phyloP scores from a whole-genome alignment of 495 filamentous ascomycete species.

The Penicillium arizonense region DNA sequence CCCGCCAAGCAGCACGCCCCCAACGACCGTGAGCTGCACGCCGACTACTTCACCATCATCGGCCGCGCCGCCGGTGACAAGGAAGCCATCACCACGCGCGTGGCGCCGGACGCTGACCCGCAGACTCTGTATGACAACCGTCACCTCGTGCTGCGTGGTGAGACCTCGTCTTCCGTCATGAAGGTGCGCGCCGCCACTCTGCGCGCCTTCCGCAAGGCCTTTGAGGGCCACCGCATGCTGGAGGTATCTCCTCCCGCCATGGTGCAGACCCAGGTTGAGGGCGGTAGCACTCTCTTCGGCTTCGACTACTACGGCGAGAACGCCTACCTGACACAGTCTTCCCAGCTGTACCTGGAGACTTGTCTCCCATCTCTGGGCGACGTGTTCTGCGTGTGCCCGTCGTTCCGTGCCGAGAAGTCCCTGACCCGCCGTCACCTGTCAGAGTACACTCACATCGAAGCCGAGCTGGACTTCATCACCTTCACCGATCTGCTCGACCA shows the following conservation, averaged over 20 bases:
- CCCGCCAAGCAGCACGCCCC: slow-evolving; percentile 78
- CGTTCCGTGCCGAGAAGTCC: slow-evolving; percentile 96
- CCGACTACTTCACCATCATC: slow-evolving; percentile 87
- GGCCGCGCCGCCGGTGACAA: slow-evolving; percentile 83
- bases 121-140: slow-evolving; percentile 83
- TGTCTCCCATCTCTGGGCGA: slow-evolving; percentile 86
- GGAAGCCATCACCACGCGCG: slow-evolving; percentile 91
- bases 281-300: slow-evolving; percentile 89
- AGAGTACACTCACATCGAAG: slow-evolving; percentile 97
- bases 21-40: slow-evolving; percentile 87
- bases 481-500: slow-evolving; percentile 92
- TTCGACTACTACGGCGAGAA: slow-evolving; percentile 93
- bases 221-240: slow-evolving; percentile 70
- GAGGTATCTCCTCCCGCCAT: slow-evolving; percentile 94
- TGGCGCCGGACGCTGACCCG: slow-evolving; percentile 75
- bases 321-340: slow-evolving; percentile 95
- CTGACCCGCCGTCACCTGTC: slow-evolving; percentile 91
- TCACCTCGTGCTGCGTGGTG: slow-evolving; percentile 88
- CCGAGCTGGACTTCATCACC: slow-evolving; percentile 92
- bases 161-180: slow-evolving; percentile 83
- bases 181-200: slow-evolving; percentile 86
- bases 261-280: slow-evolving; percentile 99
- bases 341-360: slow-evolving; percentile 97
- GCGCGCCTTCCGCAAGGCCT: slow-evolving; percentile 77
- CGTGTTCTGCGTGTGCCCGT: slow-evolving; percentile 97